Percentiles rank a stretch among this genome's conserved stretches.
phyloP scores from a whole-genome alignment of 1,284 basidiomycete species.

The Neotropicomus parvogracilis region DNA sequence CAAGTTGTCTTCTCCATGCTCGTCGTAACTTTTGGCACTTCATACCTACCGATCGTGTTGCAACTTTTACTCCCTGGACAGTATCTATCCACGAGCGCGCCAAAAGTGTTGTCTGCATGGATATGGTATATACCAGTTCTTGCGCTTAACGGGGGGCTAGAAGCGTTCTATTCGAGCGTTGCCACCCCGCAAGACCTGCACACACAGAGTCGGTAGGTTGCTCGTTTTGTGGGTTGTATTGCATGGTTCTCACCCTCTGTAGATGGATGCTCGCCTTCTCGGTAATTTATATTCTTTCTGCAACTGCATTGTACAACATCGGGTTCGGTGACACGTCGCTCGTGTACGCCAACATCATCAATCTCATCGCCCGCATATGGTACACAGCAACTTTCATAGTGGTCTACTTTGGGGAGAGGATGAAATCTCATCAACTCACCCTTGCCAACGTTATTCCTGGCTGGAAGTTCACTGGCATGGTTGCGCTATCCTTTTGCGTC shows the following conservation, averaged over 20 bases:
- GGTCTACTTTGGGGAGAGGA: conserved; percentile 35
- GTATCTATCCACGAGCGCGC: conserved; percentile 72
- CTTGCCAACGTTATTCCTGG: conserved; percentile 35
- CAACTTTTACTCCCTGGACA: conserved; percentile 68
- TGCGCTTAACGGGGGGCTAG: conserved; percentile 83
- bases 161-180: conserved; percentile 83
- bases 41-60: conserved; percentile 68
- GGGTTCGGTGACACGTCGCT: conserved; percentile 66
- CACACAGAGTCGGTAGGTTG: conserved; percentile 55
- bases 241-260: conserved; percentile 1
- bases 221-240: neutral
- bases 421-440: conserved; percentile 18
- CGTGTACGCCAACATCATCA: conserved; percentile 71
- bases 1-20: conserved; percentile 71
- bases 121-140: conserved; percentile 84
- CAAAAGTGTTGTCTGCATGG: conserved; percentile 73
- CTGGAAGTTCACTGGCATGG: conserved; percentile 31
- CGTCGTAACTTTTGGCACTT: conserved; percentile 68
- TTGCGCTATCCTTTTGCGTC: conserved; percentile 30
- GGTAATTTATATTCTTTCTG: conserved; percentile 51
- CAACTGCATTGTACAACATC: conserved; percentile 47
- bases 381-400: conserved; percentile 45
- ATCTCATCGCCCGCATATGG: conserved; percentile 54
- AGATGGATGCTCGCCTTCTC: conserved; percentile 74
- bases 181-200: conserved; percentile 63